Conservation (phyloP, 129 eudicot genomes). For the Chrysanthemum lavandulifolium region DNA sequence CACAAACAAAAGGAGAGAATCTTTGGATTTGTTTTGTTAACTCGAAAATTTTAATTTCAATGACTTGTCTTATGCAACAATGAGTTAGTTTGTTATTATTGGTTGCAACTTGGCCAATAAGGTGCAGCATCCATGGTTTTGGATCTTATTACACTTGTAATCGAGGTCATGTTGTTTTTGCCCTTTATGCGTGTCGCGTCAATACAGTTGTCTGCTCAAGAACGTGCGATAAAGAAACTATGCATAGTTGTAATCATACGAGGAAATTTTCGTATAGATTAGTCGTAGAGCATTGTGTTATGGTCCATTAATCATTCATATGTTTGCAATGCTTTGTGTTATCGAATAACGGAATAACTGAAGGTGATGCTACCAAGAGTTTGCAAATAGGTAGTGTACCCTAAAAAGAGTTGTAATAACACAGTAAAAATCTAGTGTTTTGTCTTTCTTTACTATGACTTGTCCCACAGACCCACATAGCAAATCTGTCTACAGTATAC, state of each 20-base stretch:
- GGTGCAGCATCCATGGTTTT: conserved; percentile 31
- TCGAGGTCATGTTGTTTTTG: conserved; percentile 24
- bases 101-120: conserved; percentile 32
- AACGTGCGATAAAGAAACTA: conserved; percentile 13
- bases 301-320: too few species aligned
- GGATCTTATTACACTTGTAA: conserved; percentile 26
- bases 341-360: too few species aligned
- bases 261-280: neutral
- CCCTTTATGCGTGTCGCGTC: neutral
- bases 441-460: too few species aligned
- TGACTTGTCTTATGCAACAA: conserved; percentile 32
- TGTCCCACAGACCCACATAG: too few species aligned
- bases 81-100: conserved; percentile 9
- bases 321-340: too few species aligned
- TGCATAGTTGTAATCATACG: neutral
- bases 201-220: conserved; percentile 12
- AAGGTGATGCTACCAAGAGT: too few species aligned
- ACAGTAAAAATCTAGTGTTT: too few species aligned
- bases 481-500: too few species aligned
- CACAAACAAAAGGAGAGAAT: conserved; percentile 43
- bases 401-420: too few species aligned
- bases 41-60: conserved; percentile 21
- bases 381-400: too few species aligned
- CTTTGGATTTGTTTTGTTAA: conserved; percentile 41
- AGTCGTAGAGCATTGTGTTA: too few species aligned